These are phyloP conservation scores for Polyporus tsugae DNA, from an alignment of 1,284 basidiomycete species.

Conservation along the genomic window DNA sequence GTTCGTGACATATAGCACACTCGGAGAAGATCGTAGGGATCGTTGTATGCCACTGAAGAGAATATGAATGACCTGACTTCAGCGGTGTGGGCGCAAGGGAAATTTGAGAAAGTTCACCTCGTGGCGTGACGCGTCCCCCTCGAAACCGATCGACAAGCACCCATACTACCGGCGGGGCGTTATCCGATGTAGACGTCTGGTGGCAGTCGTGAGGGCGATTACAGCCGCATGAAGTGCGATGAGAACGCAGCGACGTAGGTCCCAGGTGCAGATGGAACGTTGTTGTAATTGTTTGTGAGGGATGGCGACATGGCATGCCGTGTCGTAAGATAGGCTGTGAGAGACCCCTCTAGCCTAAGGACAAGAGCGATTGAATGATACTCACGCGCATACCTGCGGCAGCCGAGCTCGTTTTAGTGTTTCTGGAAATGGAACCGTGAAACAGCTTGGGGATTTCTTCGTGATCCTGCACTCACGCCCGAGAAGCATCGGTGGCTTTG, in stretches of 20 bases:
- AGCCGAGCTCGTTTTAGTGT: neutral
- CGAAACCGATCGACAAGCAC: neutral
- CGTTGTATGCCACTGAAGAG: neutral
- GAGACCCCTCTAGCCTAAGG: neutral
- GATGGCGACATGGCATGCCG: neutral
- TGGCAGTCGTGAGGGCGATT: neutral
- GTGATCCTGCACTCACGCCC: neutral
- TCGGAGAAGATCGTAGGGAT: neutral
- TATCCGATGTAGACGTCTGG: neutral
- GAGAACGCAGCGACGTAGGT: neutral
- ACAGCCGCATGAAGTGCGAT: neutral
- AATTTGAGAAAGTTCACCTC: neutral
- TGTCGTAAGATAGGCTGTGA: neutral
- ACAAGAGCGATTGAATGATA: neutral
- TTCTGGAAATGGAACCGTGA: neutral
- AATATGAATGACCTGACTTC: neutral
- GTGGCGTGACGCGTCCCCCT: neutral
- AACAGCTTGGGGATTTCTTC: neutral
- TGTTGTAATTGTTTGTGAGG: neutral
- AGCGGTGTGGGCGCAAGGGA: neutral
- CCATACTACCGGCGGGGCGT: too few species aligned
- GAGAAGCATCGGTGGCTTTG: neutral
- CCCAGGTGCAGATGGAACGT: neutral
- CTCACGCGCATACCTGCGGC: neutral
- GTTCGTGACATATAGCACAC: neutral